Percentiles rank a stretch among this genome's conserved stretches.
Evolutionary conservation across 106 monocot species (phyloP).

Genomic region (Amphibolis antarctica): DNA sequence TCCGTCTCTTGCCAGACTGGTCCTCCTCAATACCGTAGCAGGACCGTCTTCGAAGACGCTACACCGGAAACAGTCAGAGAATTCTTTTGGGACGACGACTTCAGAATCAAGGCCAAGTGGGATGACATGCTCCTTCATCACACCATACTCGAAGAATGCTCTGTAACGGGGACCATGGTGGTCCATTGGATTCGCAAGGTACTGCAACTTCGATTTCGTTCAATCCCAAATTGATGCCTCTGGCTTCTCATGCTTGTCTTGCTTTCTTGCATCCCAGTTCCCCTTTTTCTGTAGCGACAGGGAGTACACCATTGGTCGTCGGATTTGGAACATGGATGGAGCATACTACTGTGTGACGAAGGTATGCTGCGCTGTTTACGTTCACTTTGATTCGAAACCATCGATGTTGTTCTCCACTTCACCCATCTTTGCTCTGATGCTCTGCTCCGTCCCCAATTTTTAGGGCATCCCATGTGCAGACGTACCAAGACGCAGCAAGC

Average conservation of each 20-base stretch:
- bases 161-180: constrained; percentile 62
- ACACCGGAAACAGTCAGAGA: constrained; percentile 63
- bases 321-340: constrained; percentile 54
- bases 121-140: constrained; percentile 93
- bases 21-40: constrained; percentile 81
- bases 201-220: neutral
- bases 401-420: too few species aligned
- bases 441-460: too few species aligned
- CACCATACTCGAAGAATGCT: constrained; percentile 53
- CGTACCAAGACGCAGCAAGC: constrained; percentile 59
- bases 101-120: constrained; percentile 60
- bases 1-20: constrained; percentile 28
- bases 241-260: constrained; percentile 1
- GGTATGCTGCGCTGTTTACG: too few species aligned
- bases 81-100: constrained; percentile 95
- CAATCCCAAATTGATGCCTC: neutral
- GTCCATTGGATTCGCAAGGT: constrained; percentile 82
- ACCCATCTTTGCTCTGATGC: too few species aligned
- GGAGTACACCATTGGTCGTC: constrained; percentile 70
- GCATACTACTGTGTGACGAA: constrained; percentile 80
- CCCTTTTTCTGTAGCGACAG: constrained; percentile 65
- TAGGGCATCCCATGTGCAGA: constrained; percentile 55
- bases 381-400: too few species aligned
- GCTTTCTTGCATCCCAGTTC: constrained; percentile 32
- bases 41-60: constrained; percentile 73